A percentile compares a stretch with the other conserved stretches of the same genome.
phyloP scores from a whole-genome alignment of 2,329 filamentous ascomycete genomes.

The Colletotrichum limetticola region DNA sequence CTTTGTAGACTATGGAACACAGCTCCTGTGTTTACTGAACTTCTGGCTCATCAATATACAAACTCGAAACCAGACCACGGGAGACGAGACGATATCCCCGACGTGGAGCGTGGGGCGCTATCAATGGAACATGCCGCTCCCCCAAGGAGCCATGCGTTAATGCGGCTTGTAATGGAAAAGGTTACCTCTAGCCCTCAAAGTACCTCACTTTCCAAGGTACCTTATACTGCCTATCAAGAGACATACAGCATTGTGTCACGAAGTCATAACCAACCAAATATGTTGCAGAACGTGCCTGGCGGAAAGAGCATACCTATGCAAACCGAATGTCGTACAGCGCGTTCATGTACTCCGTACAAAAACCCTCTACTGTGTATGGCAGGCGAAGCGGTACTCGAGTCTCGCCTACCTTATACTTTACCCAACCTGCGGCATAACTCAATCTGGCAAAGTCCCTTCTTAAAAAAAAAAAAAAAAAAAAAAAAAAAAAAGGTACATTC shows the following conservation, averaged over 20 bases:
- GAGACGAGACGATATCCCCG: conserved; percentile 30
- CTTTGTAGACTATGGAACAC: background rate
- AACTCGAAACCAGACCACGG: conserved; percentile 10
- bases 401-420: background rate
- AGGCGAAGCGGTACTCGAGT: background rate
- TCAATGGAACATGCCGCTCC: background rate
- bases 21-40: background rate
- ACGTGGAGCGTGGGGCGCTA: conserved; percentile 10
- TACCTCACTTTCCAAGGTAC: too few relatives aligned
- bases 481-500: background rate
- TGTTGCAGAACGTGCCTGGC: too few relatives aligned
- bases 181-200: too few relatives aligned
- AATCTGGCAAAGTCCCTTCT: background rate
- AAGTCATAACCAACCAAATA: too few relatives aligned
- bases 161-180: background rate
- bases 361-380: background rate
- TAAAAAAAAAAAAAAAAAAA: too few relatives aligned
- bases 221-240: too few relatives aligned
- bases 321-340: background rate
- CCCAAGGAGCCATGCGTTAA: conserved; percentile 18
- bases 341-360: background rate
- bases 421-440: background rate
- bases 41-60: background rate
- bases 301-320: background rate
- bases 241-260: too few relatives aligned